Base-by-base conservation (phyloP, 2,329 filamentous ascomycete genomes). In the Aspergillus novoparasiticus region DNA sequence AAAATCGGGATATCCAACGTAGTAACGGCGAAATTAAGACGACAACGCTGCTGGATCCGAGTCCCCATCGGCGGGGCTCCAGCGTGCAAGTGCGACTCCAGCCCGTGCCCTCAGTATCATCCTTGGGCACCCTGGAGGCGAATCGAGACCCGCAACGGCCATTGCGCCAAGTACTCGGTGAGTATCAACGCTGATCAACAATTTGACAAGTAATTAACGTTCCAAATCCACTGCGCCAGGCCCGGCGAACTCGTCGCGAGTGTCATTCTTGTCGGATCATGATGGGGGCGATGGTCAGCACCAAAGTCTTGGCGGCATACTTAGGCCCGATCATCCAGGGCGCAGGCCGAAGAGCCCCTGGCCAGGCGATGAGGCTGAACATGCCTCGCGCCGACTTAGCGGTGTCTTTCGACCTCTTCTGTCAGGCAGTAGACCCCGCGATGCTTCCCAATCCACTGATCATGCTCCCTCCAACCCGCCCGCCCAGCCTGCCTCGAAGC, bases 101-200 rank as follows among this genome's bases (percentile, higher is more conserved):
- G n/a, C 63, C 64, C 19, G 46, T 57, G 36, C 58, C 64, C n/a
- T 75, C 73, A 1, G 59, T 73, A 51, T 75, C 73, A 30, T 72
- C 72, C 19, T 66, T 75, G 58, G 71, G 68, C 11, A 55, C 61
- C 19, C 28, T 51, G 4, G 48, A 51, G 8, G 48, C 55, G 60
- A 66, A 58, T 56, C 62, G 57, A 64, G 64, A 36, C 61, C 64
- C 58, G 56, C 57, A 45, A 50, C 65, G 58, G 51, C 51, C 63
- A 46, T 60, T 61, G 53, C 30, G 43, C n/a, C 54, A 39, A 62
- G 63, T 63, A 58, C 64, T 65, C 61, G 61, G 67, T 69, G 58
- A 64, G 66, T 63, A 48, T 34, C 26, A 46, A 19, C 19, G 14
- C 48, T n/a, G 48, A 5, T 14, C 45, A 6, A 23, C 45, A 8